Evolutionary conservation across 306 rosid species (phyloP).

Genomic region (Casuarina glauca): DNA sequence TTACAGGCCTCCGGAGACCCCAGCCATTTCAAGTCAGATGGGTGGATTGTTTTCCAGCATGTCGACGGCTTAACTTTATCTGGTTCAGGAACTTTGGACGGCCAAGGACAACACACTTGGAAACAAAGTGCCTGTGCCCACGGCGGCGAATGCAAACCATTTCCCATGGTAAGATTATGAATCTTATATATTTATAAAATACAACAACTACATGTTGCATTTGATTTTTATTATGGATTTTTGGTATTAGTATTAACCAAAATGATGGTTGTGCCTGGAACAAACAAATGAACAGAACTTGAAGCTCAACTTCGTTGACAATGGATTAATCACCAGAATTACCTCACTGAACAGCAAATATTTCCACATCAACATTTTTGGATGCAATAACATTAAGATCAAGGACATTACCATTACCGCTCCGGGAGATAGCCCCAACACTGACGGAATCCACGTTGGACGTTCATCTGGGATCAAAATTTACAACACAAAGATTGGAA

Average conservation of each 20-base stretch:
- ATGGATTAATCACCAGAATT: conserved; percentile 10
- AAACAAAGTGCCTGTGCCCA: conserved; percentile 20
- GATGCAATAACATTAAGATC: conserved; percentile 16
- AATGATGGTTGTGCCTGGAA: too few species aligned
- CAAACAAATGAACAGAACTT: conserved; percentile 9
- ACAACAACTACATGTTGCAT: too few species aligned
- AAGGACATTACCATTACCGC: conserved; percentile 17
- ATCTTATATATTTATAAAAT: too few species aligned
- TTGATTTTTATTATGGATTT: too few species aligned
- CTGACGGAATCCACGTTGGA: conserved; percentile 34
- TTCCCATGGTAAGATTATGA: too few species aligned
- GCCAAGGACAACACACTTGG: conserved; percentile 35
- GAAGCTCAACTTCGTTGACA: neutral
- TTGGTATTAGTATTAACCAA: too few species aligned
- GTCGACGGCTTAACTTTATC: conserved; percentile 11
- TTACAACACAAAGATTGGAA: conserved; percentile 4
- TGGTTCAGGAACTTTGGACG: conserved; percentile 32
- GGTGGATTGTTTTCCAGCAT: conserved; percentile 19
- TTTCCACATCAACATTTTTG: conserved; percentile 18
- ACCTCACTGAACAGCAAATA: conserved; percentile 19
- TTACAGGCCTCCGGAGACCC: conserved; percentile 17
- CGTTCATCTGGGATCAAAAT: conserved; percentile 14
- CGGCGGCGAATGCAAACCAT: too few species aligned
- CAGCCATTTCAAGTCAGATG: conserved; percentile 4
- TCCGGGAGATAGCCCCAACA: conserved; percentile 22